Percentiles rank a stretch among this genome's conserved stretches.
Conservation (phyloP, 176 grass and related monocot genomes). For the Oryza officinalis region DNA sequence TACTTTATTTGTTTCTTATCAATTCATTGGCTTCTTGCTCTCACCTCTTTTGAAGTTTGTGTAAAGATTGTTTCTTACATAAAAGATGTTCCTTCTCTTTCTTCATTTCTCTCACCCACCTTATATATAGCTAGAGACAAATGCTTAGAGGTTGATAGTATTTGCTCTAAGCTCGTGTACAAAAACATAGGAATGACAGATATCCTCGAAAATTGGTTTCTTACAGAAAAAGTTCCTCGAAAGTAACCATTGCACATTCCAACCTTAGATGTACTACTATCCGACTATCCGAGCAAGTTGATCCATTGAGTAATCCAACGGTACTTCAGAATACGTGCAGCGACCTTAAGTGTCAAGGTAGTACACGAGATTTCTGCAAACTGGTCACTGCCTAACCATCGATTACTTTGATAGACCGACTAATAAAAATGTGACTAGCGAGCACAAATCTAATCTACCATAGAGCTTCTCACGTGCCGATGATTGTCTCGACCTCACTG, state of each 20-base stretch:
- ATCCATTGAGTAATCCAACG: neutral
- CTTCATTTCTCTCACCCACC: no score
- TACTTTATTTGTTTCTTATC: no score
- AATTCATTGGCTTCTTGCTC: no score
- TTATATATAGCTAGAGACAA: no score
- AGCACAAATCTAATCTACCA: neutral
- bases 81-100: no score
- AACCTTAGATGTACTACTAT: neutral
- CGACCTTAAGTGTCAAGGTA: neutral
- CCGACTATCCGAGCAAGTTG: neutral
- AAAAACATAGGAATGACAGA: neutral
- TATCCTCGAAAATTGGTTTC: neutral
- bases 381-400: neutral
- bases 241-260: constrained; percentile 12
- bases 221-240: neutral
- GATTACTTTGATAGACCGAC: neutral
- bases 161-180: neutral
- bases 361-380: neutral
- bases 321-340: neutral
- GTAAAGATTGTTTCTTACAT: no score
- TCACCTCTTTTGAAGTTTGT: no score
- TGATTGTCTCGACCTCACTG: neutral
- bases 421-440: neutral
- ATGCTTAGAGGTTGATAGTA: no score
- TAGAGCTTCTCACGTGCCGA: neutral